These are phyloP conservation scores for Ophiocordyceps sinensis DNA, from an alignment of 2,329 filamentous ascomycete species.

Conservation along the genomic window DNA sequence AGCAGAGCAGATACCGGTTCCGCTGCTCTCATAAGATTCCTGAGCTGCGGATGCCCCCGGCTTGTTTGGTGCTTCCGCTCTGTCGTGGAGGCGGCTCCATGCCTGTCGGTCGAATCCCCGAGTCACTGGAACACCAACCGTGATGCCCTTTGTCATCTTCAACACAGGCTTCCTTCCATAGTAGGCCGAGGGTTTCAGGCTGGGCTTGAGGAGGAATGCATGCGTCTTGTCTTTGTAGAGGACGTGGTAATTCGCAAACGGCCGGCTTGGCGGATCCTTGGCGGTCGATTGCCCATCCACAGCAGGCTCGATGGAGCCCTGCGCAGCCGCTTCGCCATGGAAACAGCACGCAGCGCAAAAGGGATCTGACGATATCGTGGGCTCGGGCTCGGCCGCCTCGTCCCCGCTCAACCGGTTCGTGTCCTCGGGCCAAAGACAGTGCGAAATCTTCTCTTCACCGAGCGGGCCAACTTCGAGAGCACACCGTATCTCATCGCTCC, in stretches of 20 bases:
- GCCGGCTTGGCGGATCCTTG: constrained; percentile 31
- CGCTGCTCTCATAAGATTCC: constrained; percentile 14
- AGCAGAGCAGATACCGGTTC: constrained; percentile 31
- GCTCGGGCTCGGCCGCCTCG: constrained; percentile 14
- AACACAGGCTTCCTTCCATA: constrained; percentile 69
- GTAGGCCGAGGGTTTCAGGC: constrained; percentile 69
- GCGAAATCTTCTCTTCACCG: constrained; percentile 81
- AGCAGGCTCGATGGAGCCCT: constrained; percentile 29
- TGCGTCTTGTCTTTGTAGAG: constrained; percentile 67
- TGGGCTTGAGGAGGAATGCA: constrained; percentile 79
- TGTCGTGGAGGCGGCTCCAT: constrained; percentile 60
- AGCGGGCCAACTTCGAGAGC: constrained; percentile 79
- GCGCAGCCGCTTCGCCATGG: constrained; percentile 40
- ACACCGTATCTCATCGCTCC: constrained; percentile 80
- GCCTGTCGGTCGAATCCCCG: constrained; percentile 68
- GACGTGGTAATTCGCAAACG: constrained; percentile 64
- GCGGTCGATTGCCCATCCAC: constrained; percentile 17
- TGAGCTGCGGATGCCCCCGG: constrained; percentile 11
- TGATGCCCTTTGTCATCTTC: constrained; percentile 70
- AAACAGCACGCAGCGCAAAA: constrained; percentile 48
- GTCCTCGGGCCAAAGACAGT: constrained; percentile 64
- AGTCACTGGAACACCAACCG: constrained; percentile 75
- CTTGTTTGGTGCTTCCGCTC: constrained; percentile 19
- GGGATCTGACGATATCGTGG: constrained; percentile 34
- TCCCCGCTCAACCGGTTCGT: constrained; percentile 8